These are phyloP conservation scores for Physcomitrellopsis africana DNA, from an alignment of 225 moss, liverwort and hornwort genomes.

Conservation along the genomic window DNA sequence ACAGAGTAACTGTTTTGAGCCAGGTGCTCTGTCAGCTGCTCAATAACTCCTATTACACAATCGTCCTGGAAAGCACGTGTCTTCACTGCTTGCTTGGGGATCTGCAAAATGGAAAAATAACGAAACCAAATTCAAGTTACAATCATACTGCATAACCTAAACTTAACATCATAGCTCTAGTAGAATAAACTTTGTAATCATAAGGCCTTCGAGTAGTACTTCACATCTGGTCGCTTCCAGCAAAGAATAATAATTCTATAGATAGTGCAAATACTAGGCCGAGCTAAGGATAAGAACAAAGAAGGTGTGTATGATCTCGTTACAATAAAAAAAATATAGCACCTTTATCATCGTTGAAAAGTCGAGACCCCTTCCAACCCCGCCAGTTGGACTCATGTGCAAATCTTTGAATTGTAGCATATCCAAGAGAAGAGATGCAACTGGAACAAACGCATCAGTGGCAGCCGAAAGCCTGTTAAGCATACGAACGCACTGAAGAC, in stretches of 20 bases:
- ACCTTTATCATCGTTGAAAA: constrained; percentile 81
- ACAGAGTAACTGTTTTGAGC: constrained; percentile 84
- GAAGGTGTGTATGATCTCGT: neutral
- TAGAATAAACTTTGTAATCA: neutral
- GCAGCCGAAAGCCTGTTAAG: constrained; percentile 75
- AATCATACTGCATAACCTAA: neutral
- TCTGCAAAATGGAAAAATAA: constrained; percentile 38
- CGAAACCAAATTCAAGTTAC: neutral
- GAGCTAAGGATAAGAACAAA: neutral
- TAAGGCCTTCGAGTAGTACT: neutral
- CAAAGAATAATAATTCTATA: neutral
- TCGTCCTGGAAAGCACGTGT: constrained; percentile 90
- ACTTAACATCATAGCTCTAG: neutral
- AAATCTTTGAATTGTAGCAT: constrained; percentile 96
- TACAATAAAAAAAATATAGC: neutral
- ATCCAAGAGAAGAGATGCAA: constrained; percentile 82
- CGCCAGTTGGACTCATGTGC: constrained; percentile 85
- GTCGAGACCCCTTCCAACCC: constrained; percentile 75
- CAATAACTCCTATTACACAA: constrained; percentile 77
- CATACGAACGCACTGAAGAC: constrained; percentile 86
- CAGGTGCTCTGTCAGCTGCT: constrained; percentile 87
- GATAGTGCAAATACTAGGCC: neutral
- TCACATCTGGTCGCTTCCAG: neutral
- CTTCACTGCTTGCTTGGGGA: constrained; percentile 72
- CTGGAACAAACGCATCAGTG: constrained; percentile 69